These are phyloP conservation scores for Haplosporangium sp. DNA, from an alignment of 371 early-diverging fungal species.

Conservation along the genomic window DNA sequence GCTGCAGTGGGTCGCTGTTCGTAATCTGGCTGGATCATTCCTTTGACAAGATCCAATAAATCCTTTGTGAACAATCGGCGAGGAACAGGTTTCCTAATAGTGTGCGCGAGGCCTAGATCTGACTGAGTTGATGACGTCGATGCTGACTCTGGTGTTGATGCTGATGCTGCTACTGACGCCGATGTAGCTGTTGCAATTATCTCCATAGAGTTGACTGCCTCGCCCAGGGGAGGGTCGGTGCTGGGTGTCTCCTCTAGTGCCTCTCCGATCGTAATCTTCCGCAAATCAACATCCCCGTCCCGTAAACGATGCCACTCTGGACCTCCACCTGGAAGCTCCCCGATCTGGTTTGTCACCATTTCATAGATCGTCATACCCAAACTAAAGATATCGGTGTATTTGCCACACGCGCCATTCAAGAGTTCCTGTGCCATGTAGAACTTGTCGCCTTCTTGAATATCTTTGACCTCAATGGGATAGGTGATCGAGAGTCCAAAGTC, in stretches of 20 bases:
- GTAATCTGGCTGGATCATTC: conserved; percentile 72
- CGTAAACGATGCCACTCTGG: conserved; percentile 88
- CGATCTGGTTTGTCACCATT: conserved; percentile 72
- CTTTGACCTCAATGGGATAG: conserved; percentile 58
- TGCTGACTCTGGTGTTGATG: not conserved
- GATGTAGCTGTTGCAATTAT: not conserved
- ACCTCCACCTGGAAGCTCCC: conserved; percentile 88
- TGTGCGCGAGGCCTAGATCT: not conserved
- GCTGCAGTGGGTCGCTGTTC: conserved; percentile 66
- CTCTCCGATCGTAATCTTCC: not conserved
- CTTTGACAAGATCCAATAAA: conserved; percentile 68
- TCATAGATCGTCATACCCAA: conserved; percentile 93
- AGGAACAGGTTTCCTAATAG: not conserved
- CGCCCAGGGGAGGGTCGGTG: not conserved
- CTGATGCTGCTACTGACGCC: not conserved
- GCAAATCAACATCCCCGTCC: conserved; percentile 68
- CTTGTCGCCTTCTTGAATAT: conserved; percentile 89
- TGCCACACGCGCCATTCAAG: conserved; percentile 77
- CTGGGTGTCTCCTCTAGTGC: not conserved
- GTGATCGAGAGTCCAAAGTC: conserved; percentile 88
- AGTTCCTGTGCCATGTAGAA: conserved; percentile 96
- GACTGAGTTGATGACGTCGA: too few relatives aligned
- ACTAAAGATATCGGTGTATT: conserved; percentile 93
- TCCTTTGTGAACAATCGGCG: conserved; percentile 42
- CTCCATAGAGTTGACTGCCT: not conserved